Evolutionary conservation across 352 stramenopile species (phyloP).

Genomic region (Globisporangium carolinianum): DNA sequence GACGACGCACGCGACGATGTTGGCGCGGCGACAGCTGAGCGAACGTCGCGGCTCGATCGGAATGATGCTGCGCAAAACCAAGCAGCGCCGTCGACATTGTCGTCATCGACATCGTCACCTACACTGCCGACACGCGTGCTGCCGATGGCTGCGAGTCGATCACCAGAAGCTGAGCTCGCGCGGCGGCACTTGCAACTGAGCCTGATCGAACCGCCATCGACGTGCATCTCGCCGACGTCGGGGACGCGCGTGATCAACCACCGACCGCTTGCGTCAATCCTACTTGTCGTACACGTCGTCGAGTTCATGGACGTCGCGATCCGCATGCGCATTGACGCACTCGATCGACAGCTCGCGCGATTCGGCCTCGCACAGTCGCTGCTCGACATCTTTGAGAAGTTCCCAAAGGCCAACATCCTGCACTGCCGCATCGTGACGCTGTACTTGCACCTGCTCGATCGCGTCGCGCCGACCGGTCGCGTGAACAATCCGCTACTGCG

Average conservation of each 20-base stretch:
- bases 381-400: slow-evolving; percentile 67
- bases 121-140: slow-evolving; percentile 3
- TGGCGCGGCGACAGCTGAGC: neutral
- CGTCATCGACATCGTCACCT: too few relatives aligned
- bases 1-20: slow-evolving; percentile 20
- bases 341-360: slow-evolving; percentile 47
- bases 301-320: slow-evolving; percentile 58
- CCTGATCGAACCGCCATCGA: slow-evolving; percentile 7
- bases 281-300: slow-evolving; percentile 61
- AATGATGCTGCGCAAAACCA: slow-evolving; percentile 10
- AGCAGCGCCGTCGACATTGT: too few relatives aligned
- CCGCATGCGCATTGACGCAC: slow-evolving; percentile 47
- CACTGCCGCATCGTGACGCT: slow-evolving; percentile 67
- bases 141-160: neutral
- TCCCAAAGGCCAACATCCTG: slow-evolving; percentile 62
- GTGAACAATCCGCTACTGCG: slow-evolving; percentile 74
- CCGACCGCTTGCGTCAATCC: slow-evolving; percentile 46
- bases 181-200: slow-evolving; percentile 11
- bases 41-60: slow-evolving; percentile 2
- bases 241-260: slow-evolving; percentile 56
- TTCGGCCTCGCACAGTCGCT: slow-evolving; percentile 52
- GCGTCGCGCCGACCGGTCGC: slow-evolving; percentile 43
- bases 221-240: slow-evolving; percentile 35
- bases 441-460: slow-evolving; percentile 61
- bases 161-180: neutral